A percentile compares a stretch with the other conserved stretches of the same genome.
phyloP scores from a whole-genome alignment of 768 basidiomycete species.

The Suillus tomentosus region DNA sequence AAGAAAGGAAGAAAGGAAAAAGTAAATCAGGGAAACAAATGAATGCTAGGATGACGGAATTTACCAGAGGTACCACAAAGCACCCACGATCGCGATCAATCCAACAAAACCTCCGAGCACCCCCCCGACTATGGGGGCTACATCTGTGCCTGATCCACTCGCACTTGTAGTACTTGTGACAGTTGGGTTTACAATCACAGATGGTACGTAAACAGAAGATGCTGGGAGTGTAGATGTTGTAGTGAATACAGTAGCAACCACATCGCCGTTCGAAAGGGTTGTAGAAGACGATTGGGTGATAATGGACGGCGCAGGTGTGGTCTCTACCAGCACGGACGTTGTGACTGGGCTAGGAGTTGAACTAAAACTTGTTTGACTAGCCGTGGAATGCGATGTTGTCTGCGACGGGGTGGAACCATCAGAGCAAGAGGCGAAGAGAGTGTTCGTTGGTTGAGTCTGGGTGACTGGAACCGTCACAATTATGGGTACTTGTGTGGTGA shows the following conservation, averaged over 20 bases:
- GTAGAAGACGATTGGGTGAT: slow-evolving; percentile 34
- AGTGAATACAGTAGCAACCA: slow-evolving; percentile 38
- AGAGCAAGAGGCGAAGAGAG: slow-evolving; percentile 43
- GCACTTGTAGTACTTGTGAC: slow-evolving; percentile 16
- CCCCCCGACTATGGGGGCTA: slow-evolving; percentile 55
- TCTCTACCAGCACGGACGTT: slow-evolving; percentile 30
- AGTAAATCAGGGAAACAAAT: slow-evolving; percentile 6
- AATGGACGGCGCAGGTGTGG: slow-evolving; percentile 35
- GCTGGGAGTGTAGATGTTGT: slow-evolving; percentile 38
- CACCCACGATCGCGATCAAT: slow-evolving; percentile 43
- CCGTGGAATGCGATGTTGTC: slow-evolving; percentile 12
- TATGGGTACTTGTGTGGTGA: slow-evolving; percentile 43
- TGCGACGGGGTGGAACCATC: slow-evolving; percentile 20
- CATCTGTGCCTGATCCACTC: slow-evolving; percentile 27
- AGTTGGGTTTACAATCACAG: slow-evolving; percentile 18
- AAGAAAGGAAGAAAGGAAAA: slow-evolving; percentile 15
- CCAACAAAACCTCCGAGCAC: slow-evolving; percentile 57
- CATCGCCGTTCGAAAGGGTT: slow-evolving; percentile 44
- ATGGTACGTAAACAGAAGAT: slow-evolving; percentile 31
- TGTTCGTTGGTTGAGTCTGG: slow-evolving; percentile 33
- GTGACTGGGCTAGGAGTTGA: slow-evolving; percentile 16
- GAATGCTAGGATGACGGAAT: slow-evolving; percentile 20
- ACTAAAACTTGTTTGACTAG: slow-evolving; percentile 2
- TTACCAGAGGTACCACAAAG: slow-evolving; percentile 55
- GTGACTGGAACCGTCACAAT: slow-evolving; percentile 38